phyloP scores from a whole-genome alignment of 1,284 basidiomycete species.

The Vanrija sp. region DNA sequence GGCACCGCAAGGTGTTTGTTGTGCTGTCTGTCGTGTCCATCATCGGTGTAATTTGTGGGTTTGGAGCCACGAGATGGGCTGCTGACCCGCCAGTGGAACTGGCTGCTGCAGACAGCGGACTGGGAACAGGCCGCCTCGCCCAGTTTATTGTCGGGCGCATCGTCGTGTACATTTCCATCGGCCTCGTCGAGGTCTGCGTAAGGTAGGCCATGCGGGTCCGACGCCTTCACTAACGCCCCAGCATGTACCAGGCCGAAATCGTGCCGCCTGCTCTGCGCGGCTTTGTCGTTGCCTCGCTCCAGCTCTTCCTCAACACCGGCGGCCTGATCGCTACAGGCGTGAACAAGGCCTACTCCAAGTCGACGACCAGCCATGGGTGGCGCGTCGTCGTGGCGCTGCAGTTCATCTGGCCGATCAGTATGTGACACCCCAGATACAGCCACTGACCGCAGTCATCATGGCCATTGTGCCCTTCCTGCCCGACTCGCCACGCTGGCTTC shows the following conservation, averaged over 20 bases:
- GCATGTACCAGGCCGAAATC: conserved; percentile 16
- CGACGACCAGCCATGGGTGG: conserved; percentile 4
- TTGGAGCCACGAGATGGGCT: background rate
- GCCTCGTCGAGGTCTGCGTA: conserved; percentile 11
- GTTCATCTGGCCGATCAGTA: conserved; percentile 7
- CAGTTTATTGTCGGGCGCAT: conserved; percentile 18
- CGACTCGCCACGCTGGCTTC: conserved; percentile 34
- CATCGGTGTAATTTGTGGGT: conserved; percentile 10
- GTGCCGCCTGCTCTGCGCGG: conserved; percentile 9
- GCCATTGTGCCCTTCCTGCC: conserved; percentile 10
- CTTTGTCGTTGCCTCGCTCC: conserved; percentile 3
- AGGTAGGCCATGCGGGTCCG: background rate
- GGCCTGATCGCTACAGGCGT: conserved; percentile 9
- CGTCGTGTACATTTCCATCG: conserved; percentile 14
- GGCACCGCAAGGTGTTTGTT: conserved; percentile 8
- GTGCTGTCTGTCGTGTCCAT: conserved; percentile 1
- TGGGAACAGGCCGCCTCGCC: background rate
- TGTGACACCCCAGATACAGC: too few species aligned
- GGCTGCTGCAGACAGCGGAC: conserved; percentile 1
- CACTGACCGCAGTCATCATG: conserved; percentile 4
- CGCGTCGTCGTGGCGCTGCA: conserved; percentile 2
- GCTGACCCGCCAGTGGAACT: conserved; percentile 8
- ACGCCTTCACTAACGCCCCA: background rate
- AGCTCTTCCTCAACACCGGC: conserved; percentile 8
- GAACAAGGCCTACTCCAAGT: conserved; percentile 10